Evolutionary conservation across 345 rosid genomes (phyloP).

Genomic region (Noccaea bulbosa): DNA sequence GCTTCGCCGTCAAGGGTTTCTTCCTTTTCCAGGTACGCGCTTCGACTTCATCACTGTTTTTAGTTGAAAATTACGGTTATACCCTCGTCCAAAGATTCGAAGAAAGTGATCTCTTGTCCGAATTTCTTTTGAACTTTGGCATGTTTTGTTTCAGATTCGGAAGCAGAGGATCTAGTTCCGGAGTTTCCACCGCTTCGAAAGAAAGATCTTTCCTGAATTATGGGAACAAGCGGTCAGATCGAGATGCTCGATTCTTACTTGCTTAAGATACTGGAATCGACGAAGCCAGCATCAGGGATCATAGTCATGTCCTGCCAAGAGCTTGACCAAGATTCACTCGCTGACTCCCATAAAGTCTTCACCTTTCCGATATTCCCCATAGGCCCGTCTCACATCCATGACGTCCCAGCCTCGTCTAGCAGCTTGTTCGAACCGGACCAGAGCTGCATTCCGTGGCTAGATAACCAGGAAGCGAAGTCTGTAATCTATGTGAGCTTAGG

Average conservation of each 20-base stretch:
- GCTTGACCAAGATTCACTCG: slow-evolving; percentile 56
- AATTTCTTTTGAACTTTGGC: not conserved
- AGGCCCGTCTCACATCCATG: slow-evolving; percentile 50
- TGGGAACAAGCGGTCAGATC: slow-evolving; percentile 10
- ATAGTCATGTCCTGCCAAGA: slow-evolving; percentile 73
- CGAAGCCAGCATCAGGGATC: slow-evolving; percentile 49
- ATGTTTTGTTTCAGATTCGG: slow-evolving; percentile 38
- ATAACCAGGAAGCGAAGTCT: slow-evolving; percentile 43
- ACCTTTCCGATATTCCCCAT: slow-evolving; percentile 51
- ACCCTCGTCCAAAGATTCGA: not conserved
- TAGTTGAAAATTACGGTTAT: not conserved
- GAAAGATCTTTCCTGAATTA: slow-evolving; percentile 37
- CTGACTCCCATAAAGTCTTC: slow-evolving; percentile 49
- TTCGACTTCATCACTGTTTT: not conserved
- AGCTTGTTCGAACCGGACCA: slow-evolving; percentile 48
- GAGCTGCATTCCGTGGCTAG: slow-evolving; percentile 58
- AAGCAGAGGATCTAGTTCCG: slow-evolving; percentile 36
- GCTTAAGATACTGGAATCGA: slow-evolving; percentile 30
- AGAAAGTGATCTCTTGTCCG: not conserved
- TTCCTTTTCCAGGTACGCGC: slow-evolving; percentile 35
- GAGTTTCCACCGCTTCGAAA: slow-evolving; percentile 42
- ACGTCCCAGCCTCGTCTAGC: slow-evolving; percentile 33
- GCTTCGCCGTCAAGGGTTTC: slow-evolving; percentile 39
- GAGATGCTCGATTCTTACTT: slow-evolving; percentile 35
- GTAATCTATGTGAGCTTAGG: slow-evolving; percentile 64